Conservation (phyloP, 2,329 filamentous ascomycete species). For the Ophiognomonia clavigignenti-juglandacearum region DNA sequence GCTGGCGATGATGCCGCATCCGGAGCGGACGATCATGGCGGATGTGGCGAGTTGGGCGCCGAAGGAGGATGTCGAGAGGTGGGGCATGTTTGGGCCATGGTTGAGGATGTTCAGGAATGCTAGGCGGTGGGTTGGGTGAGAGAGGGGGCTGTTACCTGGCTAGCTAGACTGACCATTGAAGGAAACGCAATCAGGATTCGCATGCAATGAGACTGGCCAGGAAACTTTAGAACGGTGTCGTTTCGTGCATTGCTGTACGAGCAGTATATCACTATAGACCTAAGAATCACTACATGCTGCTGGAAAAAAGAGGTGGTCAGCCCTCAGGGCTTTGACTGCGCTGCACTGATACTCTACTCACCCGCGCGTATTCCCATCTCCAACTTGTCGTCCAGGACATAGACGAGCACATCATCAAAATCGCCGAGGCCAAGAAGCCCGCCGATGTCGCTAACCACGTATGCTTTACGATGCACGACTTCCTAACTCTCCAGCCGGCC, state of each 20-base stretch:
- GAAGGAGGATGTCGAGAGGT: constrained; percentile 49
- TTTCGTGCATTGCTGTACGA: no score
- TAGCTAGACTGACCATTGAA: no score
- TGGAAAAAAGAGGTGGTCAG: no score
- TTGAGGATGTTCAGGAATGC: constrained; percentile 81
- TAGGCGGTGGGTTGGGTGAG: constrained; percentile 76
- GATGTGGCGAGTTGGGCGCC: constrained; percentile 75
- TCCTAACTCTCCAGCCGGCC: constrained; percentile 1
- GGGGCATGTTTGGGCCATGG: constrained; percentile 84
- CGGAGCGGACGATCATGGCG: constrained; percentile 80
- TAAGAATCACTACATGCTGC: no score
- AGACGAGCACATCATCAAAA: not conserved
- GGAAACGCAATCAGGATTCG: no score
- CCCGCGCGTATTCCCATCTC: constrained; percentile 1
- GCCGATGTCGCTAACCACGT: not conserved
- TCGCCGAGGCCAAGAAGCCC: not conserved
- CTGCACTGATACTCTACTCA: no score
- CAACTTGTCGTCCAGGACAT: constrained; percentile 6
- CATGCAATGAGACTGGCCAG: no score
- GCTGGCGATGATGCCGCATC: constrained; percentile 88
- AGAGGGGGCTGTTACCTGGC: not conserved
- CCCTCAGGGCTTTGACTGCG: no score
- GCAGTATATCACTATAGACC: no score
- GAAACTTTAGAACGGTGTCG: no score
- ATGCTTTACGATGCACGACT: constrained; percentile 4